Evolutionary conservation across 768 basidiomycete genomes (phyloP), one percentile per base, ranked within the genome.

Genomic region (Russula olivacea): DNA sequence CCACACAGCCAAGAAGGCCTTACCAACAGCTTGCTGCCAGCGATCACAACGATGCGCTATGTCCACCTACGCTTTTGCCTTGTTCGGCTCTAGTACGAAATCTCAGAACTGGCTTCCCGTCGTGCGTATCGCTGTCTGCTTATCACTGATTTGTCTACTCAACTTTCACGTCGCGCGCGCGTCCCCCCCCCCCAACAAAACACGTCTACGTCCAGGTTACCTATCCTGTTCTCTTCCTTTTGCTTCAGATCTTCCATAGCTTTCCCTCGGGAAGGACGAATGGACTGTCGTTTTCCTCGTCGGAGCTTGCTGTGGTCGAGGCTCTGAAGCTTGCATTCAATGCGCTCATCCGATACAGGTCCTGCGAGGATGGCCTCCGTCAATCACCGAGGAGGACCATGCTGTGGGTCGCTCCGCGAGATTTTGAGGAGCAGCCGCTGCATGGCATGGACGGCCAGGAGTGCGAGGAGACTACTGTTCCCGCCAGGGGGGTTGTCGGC

Each of bases 261-360:
- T 11, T 25, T 30, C 34, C 38, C 28, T 10, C 14, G 21, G 12
- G 50, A 25, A 34, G 23, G 15, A 30, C 19, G 11, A 38, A 58
- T 53, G 52, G n/a, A 12, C 12, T 53, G 21, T n/a, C 55, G 1
- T 2, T 36, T 32, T 66, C 57, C 4, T 17, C 66, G 4, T 40
- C 19, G 2, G 66, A 66, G 23, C 52, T 66, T 15, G 64, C 60
- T 34, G 11, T 61, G 21, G 17, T 67, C n/a, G 66, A 67, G 53
- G 55, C 57, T 30, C 54, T 67, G 45, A 67, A 67, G 47, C 54
- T 67, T 6, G 48, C 48, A 7, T 47, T 28, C 47, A 61, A 57
- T 36, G 5, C 55, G 32, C 10, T 59, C 60, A 38, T 53, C 14
- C 56, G 34, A 45, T 55, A 61, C 53, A 40, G 47, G 38, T 55